Evolutionary conservation across 176 grass and related monocot genomes (phyloP), one percentile per base, ranked within the genome.

Genomic region (Tuctoria greenei): DNA sequence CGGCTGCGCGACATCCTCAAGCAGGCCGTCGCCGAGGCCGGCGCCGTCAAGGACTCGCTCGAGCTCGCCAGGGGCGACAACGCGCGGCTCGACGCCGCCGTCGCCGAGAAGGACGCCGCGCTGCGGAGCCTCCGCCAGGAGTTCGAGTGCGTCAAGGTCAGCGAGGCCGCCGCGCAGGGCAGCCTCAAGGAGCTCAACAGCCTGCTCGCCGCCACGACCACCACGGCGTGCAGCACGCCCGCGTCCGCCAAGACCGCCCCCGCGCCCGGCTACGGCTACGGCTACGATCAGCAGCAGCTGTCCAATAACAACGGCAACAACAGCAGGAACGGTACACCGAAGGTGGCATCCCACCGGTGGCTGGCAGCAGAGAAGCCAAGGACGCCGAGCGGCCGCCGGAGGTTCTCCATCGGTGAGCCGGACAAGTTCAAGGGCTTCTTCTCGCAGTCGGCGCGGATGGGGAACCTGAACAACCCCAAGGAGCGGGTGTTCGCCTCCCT

Each of bases 111-210:
- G 66, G 91, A 97, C 26, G 38, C n/a, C 57, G 75, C 84, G 27
- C 84, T 97, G 41, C 94, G 80, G 66, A 62, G 76, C 64, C 69
- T 95, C 9, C 90, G 88, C 23, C 95, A 95, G 79, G 91, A 99
- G 74, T 87, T 80, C 47, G 91, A 99, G 44, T 88, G 89, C 85
- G 52, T 99, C 74, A 95, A 92, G 86, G 89, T 99, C 83, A 99
- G 91, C 62, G 95, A 99, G 74, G 85, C 87, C 69, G 90, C 91
- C 1, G 95, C 89, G 26, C 90, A 83, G 73, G 85, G 88, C 23
- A 99, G 95, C 68, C 89, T 99, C 59, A 95, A 54, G 71, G 95
- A 90, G 87, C 80, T 99, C 44, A 89, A 99, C 69, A 86, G 75
- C 89, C 85, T 99, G 55, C 89, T 99, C 31, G 95, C 87, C n/a